Evolutionary conservation across 352 stramenopile genomes (phyloP).

Genomic region (Pythium scleroteichum): DNA sequence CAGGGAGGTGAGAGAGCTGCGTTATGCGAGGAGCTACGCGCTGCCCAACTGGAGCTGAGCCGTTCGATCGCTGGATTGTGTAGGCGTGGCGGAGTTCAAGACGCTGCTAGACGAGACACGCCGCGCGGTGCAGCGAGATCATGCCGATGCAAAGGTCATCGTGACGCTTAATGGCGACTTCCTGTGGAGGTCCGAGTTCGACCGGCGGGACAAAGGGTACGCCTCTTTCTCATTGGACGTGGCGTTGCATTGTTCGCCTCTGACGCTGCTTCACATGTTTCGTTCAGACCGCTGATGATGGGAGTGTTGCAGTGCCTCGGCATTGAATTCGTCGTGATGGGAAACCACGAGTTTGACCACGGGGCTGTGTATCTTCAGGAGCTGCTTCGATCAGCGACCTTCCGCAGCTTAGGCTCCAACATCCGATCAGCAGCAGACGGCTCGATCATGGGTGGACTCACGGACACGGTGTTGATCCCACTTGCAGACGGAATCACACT

Average conservation of each 20-base stretch:
- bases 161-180: conserved; percentile 78
- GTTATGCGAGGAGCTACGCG: neutral
- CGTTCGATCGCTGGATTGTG: neutral
- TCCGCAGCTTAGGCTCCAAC: conserved; percentile 66
- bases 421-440: conserved; percentile 34
- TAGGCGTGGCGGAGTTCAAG: conserved; percentile 52
- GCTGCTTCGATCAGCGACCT: conserved; percentile 41
- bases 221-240: neutral
- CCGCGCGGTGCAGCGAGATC: conserved; percentile 13
- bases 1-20: conserved; percentile 15
- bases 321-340: conserved; percentile 70
- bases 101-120: conserved; percentile 45
- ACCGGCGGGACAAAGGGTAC: conserved; percentile 71
- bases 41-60: neutral
- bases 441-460: conserved; percentile 38
- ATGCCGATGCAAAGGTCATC: conserved; percentile 38
- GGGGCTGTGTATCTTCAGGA: conserved; percentile 38
- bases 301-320: conserved; percentile 51
- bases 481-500: conserved; percentile 43
- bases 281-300: conserved; percentile 63
- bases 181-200: conserved; percentile 62
- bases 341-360: conserved; percentile 84
- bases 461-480: conserved; percentile 39
- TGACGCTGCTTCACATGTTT: no score
- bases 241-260: neutral